Evolutionary conservation across 306 rosid species (phyloP).

Genomic region (Fragaria ananassa): DNA sequence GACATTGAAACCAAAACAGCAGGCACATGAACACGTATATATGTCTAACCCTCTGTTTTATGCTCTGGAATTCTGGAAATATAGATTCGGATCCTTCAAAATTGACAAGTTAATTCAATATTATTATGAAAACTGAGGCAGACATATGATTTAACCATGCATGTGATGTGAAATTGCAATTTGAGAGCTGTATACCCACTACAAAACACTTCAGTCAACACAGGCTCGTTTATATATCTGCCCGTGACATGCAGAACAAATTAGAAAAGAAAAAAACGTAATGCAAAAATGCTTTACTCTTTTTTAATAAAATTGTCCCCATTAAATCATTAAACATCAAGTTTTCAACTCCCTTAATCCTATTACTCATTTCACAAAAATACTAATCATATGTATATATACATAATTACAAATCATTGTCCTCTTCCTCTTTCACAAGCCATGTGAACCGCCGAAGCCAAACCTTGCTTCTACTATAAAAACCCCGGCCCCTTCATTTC

Average conservation of each 20-base stretch:
- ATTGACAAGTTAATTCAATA: neutral
- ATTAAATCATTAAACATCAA: neutral
- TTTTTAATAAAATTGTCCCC: neutral
- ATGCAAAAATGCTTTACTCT: neutral
- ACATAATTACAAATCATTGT: too few species aligned
- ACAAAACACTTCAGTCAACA: neutral
- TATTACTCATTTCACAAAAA: neutral
- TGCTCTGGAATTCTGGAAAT: neutral
- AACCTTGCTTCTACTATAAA: conserved; percentile 14
- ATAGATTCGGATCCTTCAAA: neutral
- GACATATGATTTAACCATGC: conserved; percentile 10
- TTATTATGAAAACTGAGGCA: neutral
- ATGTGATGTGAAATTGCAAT: conserved; percentile 7
- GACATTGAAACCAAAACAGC: neutral
- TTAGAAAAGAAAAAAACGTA: too few species aligned
- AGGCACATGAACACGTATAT: neutral
- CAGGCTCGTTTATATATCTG: neutral
- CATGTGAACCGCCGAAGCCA: conserved; percentile 30
- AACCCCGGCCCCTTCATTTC: neutral
- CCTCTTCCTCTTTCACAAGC: neutral
- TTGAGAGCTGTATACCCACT: neutral
- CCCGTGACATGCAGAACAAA: conserved; percentile 22
- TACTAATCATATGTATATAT: too few species aligned
- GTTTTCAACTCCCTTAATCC: neutral
- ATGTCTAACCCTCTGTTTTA: conserved; percentile 1